Conservation (phyloP, 2,329 filamentous ascomycete species). For the Aspergillus melleus region DNA sequence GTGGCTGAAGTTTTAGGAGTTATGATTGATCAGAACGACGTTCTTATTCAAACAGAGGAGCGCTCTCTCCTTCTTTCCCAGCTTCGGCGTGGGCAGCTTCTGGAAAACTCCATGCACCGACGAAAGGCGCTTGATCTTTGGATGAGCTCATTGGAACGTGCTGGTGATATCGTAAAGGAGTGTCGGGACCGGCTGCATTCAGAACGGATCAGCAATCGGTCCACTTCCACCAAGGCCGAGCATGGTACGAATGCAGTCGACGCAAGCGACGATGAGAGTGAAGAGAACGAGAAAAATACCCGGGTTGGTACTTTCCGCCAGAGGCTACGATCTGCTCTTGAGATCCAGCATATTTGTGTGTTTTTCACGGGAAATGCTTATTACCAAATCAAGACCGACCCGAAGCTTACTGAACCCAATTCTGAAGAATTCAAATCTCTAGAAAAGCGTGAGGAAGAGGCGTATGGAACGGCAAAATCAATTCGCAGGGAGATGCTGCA, state of each 20-base stretch:
- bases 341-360: constrained; percentile 75
- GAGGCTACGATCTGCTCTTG: constrained; percentile 70
- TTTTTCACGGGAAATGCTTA: constrained; percentile 85
- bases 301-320: constrained; percentile 62
- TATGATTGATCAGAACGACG: constrained; percentile 87
- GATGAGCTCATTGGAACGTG: constrained; percentile 56
- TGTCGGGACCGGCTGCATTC: constrained; percentile 62
- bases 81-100: constrained; percentile 72
- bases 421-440: constrained; percentile 66
- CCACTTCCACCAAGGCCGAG: constrained; percentile 22
- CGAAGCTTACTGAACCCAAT: constrained; percentile 62
- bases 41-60: constrained; percentile 65
- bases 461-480: constrained; percentile 75
- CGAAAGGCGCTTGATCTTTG: constrained; percentile 71
- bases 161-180: constrained; percentile 54
- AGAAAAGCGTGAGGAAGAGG: constrained; percentile 68
- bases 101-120: constrained; percentile 71
- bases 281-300: constrained; percentile 41
- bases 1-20: constrained; percentile 82
- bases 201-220: constrained; percentile 40
- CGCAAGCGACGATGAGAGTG: constrained; percentile 38
- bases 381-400: constrained; percentile 77
- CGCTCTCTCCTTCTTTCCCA: constrained; percentile 63
- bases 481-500: constrained; percentile 76
- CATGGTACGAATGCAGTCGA: constrained; percentile 18